Evolutionary conservation across 495 filamentous ascomycete genomes (phyloP), one percentile per base, ranked within the genome.

Genomic region (Symbiotaphrina buchneri): DNA sequence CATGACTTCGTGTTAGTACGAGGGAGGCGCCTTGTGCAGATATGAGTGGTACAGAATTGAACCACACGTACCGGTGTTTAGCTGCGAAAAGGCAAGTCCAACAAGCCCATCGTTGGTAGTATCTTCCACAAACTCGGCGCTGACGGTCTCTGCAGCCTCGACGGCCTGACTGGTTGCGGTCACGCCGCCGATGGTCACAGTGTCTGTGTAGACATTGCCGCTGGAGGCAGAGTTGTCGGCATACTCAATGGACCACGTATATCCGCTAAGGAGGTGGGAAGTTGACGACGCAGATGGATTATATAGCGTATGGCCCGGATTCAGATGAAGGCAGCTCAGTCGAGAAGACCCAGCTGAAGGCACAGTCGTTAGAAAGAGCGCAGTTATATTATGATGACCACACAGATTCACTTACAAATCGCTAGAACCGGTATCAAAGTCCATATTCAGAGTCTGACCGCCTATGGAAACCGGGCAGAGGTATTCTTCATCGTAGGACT

Each of bases 381-480:
- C n/a, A n/a, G n/a, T 13, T 23, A 28, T 32, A 23, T 49, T 25
- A 38, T 42, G 18, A 6, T 19, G 6, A 19, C 21, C 16, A n/a
- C n/a, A n/a, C 15, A 25, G 23, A 32, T 36, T 10, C 4, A 65
- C 74, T 52, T 68, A 81, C 53, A 91, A 54, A 47, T 87, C 80
- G 10, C 79, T 64, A 4, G 74, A 82, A 32, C 81, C 81, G 11
- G 78, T 78, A 47, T 91, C 81, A 46, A 91, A 79, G 41, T 83
- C 67, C 45, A 91, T 55, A 38, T 70, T 67, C 34, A 87, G 37
- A 5, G 55, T 65, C 46, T 85, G 76, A 1, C 69, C 73, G 26
- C 80, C 81, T 41, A 91, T 67, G 4, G 43, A 57, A 19, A 83
- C 71, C 0, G 71, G 68, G 10, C 69, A 64, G 10, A 85, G 55